Conservation (phyloP, 2,329 filamentous ascomycete species). For the Penicillium fuscoglaucum region DNA sequence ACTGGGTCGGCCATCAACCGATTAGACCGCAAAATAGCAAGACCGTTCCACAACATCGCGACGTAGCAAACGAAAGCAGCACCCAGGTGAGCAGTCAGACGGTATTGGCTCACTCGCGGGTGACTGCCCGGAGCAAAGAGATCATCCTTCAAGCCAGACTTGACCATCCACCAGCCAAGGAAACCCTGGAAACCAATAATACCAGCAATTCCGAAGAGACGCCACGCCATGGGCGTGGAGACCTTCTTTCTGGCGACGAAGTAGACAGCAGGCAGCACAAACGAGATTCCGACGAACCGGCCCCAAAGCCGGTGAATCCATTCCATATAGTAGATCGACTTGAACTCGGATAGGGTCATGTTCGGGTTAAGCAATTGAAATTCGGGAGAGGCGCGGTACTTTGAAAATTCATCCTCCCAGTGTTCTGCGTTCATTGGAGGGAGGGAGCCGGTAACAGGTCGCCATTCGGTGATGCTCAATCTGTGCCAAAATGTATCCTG, state of each 20-base stretch:
- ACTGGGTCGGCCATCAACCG: conserved; percentile 68
- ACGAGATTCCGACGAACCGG: conserved; percentile 83
- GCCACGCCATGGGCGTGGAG: conserved; percentile 71
- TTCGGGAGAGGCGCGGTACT: conserved; percentile 90
- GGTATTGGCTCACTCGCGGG: conserved; percentile 91
- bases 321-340: conserved; percentile 99
- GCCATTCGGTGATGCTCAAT: conserved; percentile 98
- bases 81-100: conserved; percentile 82
- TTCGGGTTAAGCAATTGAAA: conserved; percentile 88
- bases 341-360: conserved; percentile 93
- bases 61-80: conserved; percentile 91
- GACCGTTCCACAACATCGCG: conserved; percentile 88
- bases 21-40: conserved; percentile 77
- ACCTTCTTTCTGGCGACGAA: conserved; percentile 81
- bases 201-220: conserved; percentile 77
- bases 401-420: conserved; percentile 91
- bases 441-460: conserved; percentile 86
- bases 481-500: conserved; percentile 48
- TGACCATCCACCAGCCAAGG: conserved; percentile 99
- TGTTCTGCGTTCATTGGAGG: conserved; percentile 75
- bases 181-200: conserved; percentile 94
- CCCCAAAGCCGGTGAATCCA: conserved; percentile 97
- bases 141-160: conserved; percentile 92
- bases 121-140: conserved; percentile 88
- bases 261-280: conserved; percentile 83